phyloP scores from a whole-genome alignment of 306 rosid species.

The Hylodesmum podocarpum region DNA sequence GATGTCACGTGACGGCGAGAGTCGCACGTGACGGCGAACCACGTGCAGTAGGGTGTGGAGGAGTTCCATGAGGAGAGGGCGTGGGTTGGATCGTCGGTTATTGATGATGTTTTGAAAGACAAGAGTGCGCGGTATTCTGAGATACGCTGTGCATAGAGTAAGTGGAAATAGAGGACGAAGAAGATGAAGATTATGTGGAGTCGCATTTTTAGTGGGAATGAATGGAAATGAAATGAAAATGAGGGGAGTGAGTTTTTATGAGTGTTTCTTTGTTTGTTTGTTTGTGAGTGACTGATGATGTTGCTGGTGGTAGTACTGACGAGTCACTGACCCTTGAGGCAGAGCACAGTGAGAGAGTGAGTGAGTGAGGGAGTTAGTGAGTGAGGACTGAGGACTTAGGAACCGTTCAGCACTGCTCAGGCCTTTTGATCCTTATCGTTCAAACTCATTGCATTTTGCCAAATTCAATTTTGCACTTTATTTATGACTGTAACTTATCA shows the following conservation, averaged over 20 bases:
- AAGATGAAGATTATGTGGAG: constrained; percentile 29
- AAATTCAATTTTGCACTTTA: not conserved
- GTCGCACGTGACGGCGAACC: constrained; percentile 73
- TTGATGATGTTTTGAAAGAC: constrained; percentile 46
- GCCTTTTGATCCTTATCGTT: not conserved
- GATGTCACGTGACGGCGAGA: constrained; percentile 54
- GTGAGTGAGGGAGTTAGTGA: not conserved
- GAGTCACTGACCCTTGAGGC: not conserved
- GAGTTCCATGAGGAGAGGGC: constrained; percentile 71
- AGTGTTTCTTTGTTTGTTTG: not conserved
- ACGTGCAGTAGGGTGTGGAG: constrained; percentile 52
- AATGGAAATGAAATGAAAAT: not conserved
- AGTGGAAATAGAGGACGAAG: not conserved
- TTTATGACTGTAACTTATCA: not conserved
- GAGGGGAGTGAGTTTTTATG: not conserved
- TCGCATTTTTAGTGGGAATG: constrained; percentile 44
- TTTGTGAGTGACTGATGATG: not conserved
- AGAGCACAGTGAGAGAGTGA: not conserved
- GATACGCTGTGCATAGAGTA: constrained; percentile 23
- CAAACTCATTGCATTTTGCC: not conserved
- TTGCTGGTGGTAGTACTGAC: too few relatives aligned
- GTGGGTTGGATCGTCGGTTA: constrained; percentile 51
- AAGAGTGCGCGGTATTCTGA: constrained; percentile 66
- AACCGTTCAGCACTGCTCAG: not conserved
- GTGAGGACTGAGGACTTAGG: too few relatives aligned